phyloP scores from a whole-genome alignment of 208 protist genomes.

The Acanthamoeba triangularis region DNA sequence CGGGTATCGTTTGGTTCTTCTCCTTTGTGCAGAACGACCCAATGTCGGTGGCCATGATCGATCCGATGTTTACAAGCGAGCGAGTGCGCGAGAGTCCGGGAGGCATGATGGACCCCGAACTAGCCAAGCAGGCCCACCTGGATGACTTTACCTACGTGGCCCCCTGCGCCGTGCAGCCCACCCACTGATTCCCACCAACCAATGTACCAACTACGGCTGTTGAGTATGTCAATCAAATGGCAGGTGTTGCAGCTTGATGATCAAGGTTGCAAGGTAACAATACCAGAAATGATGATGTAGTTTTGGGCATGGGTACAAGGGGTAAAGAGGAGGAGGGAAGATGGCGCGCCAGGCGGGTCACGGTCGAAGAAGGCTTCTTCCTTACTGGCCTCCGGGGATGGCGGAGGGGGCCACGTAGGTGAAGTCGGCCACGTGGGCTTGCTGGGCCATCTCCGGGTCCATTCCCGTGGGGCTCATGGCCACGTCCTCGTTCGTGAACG shows the following conservation, averaged over 20 bases:
- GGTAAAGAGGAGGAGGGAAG: no score
- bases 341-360: no score
- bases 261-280: no score
- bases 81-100: background rate
- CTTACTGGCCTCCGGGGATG: no score
- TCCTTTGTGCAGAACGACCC: background rate
- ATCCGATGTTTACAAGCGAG: background rate
- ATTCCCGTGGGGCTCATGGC: background rate
- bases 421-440: conserved; percentile 40
- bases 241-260: no score
- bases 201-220: no score
- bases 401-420: conserved; percentile 54
- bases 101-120: background rate
- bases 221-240: no score
- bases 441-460: background rate
- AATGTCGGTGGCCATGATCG: background rate
- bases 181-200: background rate
- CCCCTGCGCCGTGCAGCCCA: background rate
- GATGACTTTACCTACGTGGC: background rate
- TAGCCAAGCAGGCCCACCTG: background rate
- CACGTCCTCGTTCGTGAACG: conserved; percentile 27
- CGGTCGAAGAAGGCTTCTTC: no score
- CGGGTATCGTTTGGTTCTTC: no score
- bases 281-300: no score
- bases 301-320: no score